Evolutionary conservation across 371 early-diverging fungal species (phyloP), one percentile per base, ranked within the genome.

Genomic region (Rhizomucor pusillus): DNA sequence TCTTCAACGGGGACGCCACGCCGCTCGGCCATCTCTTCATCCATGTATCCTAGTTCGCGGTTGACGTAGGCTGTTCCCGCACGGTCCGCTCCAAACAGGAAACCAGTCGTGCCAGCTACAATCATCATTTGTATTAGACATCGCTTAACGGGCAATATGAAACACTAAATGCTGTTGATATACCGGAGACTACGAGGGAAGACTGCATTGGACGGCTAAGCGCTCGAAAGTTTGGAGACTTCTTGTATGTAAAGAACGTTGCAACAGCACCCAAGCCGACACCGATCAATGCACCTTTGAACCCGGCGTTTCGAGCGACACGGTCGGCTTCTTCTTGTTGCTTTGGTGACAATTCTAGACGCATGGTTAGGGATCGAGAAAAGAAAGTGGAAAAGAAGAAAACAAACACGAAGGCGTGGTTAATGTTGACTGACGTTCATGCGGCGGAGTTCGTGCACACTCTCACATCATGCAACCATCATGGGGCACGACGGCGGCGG

Each of bases 271-370:
- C 76, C 23, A 76, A 40, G 55, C 65, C 68, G 7, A 68, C 53
- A 61, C 76, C 76, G n/a, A 72, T 51, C 14, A 52, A 59, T 16
- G 67, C 71, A 33, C 73, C 76, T 47, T 70, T 72, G 1, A 66
- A n/a, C 51, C 76, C 76, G 43, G 61, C 65, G 11, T 55, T 34
- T 7, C 50, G 46, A 22, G 54, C 50, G 34, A 72, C 35, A 6
- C 56, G 57, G 7, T 65, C 55, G n/a, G 54, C 20, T 23, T 53
- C 47, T 24, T 69, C 57, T 55, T 64, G 62, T 64, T 76, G 66
- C 43, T 67, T 61, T 25, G 54, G 46, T 36, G 68, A 54, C 11
- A 76, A 51, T 18, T 50, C 24, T 24, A 36, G 39, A 50, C 29
- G 13, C 29, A 29, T 29, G 29, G 3, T 29, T 29, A 29, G 7